Base-by-base conservation (phyloP, 2,329 filamentous ascomycete species). In the Thielaviopsis musarum region DNA sequence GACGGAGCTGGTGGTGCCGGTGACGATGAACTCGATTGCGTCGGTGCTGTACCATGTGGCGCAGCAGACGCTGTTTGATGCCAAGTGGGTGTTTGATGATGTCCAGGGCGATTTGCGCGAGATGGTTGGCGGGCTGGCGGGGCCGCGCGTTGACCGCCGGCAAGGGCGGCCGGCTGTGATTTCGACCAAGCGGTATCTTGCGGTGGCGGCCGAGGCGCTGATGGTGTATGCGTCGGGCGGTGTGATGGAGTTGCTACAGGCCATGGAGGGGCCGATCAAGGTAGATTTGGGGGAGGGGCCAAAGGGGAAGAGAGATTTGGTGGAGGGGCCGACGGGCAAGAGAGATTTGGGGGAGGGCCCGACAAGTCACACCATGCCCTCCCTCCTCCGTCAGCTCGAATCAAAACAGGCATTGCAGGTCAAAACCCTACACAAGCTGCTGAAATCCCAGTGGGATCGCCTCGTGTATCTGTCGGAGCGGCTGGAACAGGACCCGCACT, bases 41-140 rank as follows among this genome's bases (percentile, higher is more conserved):
- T 56, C 64, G 2, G 45, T 66, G 2, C 28, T 64, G 4, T 72
- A 72, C 51, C 56, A 67, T 17, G 59, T 67, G 15, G 56, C 68
- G 1, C 68, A 71, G 48, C 66, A 67, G 58, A 64, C 66, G 1
- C 60, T 72, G 2, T 66, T 64, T 13, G 63, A 64, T 24, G 66
- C 64, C 2, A 62, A 66, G 19, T 65, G 71, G 62, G 66, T 70
- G 12, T 61, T 65, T 2, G 63, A 68, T 1, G 59, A 62, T 21
- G 52, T 64, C 3, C 48, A 58, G 24, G 59, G 54, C 3, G 60
- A 59, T 17, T 34, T 63, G 28, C 59, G 56, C 19, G 60, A 59
- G 22, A 59, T 61, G 59, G 53, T 61, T 53, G 56, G 34, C 3
- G 55, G 30, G 6, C 52, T 61, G 7, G 48, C 52, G 7, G 54